Evolutionary conservation across 2,329 filamentous ascomycete species (phyloP).

Genomic region (Xylariaceae sp.): DNA sequence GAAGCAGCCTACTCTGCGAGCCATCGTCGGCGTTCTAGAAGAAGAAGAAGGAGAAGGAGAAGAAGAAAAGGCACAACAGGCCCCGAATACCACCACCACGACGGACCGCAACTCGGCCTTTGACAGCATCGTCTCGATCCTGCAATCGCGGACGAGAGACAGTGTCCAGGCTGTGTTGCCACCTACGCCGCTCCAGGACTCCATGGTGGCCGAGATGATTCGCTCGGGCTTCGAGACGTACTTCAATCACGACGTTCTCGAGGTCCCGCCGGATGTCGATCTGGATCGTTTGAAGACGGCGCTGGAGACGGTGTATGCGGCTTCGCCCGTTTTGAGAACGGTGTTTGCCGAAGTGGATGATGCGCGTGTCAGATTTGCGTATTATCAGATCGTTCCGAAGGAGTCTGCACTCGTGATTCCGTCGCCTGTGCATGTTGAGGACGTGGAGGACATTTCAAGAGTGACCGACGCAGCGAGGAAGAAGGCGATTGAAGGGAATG

Average conservation of each 20-base stretch:
- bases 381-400: slow-evolving; percentile 45
- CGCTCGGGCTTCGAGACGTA: slow-evolving; percentile 69
- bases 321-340: slow-evolving; percentile 69
- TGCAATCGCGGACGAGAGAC: slow-evolving; percentile 32
- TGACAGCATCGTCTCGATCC: slow-evolving; percentile 33
- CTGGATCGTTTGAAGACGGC: slow-evolving; percentile 51
- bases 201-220: slow-evolving; percentile 78
- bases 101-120: neutral
- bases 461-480: slow-evolving; percentile 35
- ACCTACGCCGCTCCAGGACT: slow-evolving; percentile 78
- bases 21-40: slow-evolving; percentile 43
- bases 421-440: slow-evolving; percentile 24
- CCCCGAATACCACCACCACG: neutral
- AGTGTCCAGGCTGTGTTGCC: slow-evolving; percentile 63
- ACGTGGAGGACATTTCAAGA: slow-evolving; percentile 30
- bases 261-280: slow-evolving; percentile 52
- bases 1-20: slow-evolving; percentile 60
- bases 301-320: slow-evolving; percentile 54
- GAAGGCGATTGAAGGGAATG: slow-evolving; percentile 34
- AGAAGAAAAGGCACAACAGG: too few relatives aligned
- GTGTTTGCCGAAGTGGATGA: slow-evolving; percentile 63
- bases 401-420: slow-evolving; percentile 18
- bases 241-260: slow-evolving; percentile 77
- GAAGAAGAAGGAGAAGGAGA: slow-evolving; percentile 12
- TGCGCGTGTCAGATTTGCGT: slow-evolving; percentile 45